These are phyloP conservation scores for Saccharomyces hybrid DNA, from an alignment of 1,139 yeast species.

Conservation along the genomic window DNA sequence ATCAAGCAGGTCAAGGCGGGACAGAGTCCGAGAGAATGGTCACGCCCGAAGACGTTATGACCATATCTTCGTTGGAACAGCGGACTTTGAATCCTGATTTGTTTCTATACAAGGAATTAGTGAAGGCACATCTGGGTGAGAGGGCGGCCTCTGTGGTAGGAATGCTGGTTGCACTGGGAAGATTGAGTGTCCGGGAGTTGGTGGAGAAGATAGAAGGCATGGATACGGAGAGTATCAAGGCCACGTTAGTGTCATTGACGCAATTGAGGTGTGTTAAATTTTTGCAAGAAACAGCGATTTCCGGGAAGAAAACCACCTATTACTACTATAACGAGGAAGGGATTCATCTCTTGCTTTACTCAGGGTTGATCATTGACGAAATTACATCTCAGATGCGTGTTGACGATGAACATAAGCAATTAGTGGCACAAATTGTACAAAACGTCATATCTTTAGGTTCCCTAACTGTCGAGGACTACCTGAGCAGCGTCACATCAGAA, in stretches of 20 bases:
- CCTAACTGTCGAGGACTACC: conserved; percentile 53
- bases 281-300: conserved; percentile 39
- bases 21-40: neutral
- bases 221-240: conserved; percentile 42
- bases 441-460: conserved; percentile 61
- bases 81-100: conserved; percentile 56
- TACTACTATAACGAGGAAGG: conserved; percentile 65
- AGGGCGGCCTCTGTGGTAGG: conserved; percentile 52
- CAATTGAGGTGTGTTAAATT: conserved; percentile 58
- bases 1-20: neutral
- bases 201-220: conserved; percentile 35
- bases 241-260: conserved; percentile 54
- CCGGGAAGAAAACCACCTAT: conserved; percentile 34
- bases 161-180: conserved; percentile 51
- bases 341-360: conserved; percentile 53
- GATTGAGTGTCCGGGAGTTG: conserved; percentile 46
- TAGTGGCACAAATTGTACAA: conserved; percentile 61
- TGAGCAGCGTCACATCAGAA: conserved; percentile 34
- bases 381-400: conserved; percentile 26
- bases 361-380: conserved; percentile 65
- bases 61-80: conserved; percentile 24
- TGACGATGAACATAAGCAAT: conserved; percentile 36
- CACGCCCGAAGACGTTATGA: conserved; percentile 10
- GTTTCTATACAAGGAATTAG: conserved; percentile 46
- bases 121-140: conserved; percentile 55